These are phyloP conservation scores for Cardamine occulta DNA, from an alignment of 345 rosid genomes.

Conservation along the genomic window DNA sequence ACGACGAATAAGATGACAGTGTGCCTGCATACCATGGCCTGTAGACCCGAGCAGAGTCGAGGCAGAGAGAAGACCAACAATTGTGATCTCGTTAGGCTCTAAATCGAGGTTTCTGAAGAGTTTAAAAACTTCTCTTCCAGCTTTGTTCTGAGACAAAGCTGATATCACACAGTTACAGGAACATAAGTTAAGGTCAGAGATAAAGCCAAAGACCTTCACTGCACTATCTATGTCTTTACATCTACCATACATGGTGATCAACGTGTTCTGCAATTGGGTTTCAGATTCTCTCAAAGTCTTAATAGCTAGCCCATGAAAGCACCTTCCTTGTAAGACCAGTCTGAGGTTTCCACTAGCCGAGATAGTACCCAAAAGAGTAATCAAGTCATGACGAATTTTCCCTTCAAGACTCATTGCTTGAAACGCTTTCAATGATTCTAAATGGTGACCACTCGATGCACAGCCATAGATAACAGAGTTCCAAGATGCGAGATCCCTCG, in stretches of 20 bases:
- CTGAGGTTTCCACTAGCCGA: constrained; percentile 59
- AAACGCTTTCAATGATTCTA: constrained; percentile 53
- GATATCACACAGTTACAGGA: constrained; percentile 77
- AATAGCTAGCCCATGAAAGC: constrained; percentile 56
- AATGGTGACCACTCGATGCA: constrained; percentile 37
- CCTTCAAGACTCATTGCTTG: constrained; percentile 48
- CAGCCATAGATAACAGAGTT: constrained; percentile 58
- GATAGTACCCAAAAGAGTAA: constrained; percentile 52
- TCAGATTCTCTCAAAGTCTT: constrained; percentile 49
- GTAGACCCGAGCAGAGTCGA: constrained; percentile 56
- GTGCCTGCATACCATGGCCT: constrained; percentile 59
- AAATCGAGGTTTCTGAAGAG: constrained; percentile 49
- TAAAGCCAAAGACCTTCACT: constrained; percentile 46
- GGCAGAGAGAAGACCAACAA: constrained; percentile 61
- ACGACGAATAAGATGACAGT: constrained; percentile 48
- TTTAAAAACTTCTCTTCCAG: constrained; percentile 54
- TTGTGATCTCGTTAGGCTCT: constrained; percentile 64
- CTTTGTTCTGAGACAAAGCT: constrained; percentile 62
- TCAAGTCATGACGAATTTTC: constrained; percentile 45
- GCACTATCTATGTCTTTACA: constrained; percentile 55
- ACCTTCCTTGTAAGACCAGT: constrained; percentile 48
- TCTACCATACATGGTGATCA: constrained; percentile 71
- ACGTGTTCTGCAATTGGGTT: constrained; percentile 57
- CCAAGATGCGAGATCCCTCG: constrained; percentile 54
- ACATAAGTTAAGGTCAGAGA: constrained; percentile 56